Evolutionary conservation across 169 alveolate species (phyloP).

Genomic region (Plasmodium gaboni): DNA sequence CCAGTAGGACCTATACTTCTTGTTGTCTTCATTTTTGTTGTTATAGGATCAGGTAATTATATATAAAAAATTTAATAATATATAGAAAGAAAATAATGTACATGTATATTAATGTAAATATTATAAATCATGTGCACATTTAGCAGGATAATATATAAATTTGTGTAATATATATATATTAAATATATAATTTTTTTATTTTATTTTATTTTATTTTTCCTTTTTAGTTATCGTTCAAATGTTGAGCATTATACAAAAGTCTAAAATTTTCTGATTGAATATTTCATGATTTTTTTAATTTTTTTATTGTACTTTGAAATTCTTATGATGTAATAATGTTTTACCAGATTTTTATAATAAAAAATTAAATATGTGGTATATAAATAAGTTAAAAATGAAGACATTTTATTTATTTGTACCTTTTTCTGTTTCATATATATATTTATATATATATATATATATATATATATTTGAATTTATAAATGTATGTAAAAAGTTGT

Average conservation of each 20-base stretch:
- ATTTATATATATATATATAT: too few relatives aligned
- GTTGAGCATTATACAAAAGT: constrained; percentile 39
- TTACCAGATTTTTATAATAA: neutral
- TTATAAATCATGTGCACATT: too few relatives aligned
- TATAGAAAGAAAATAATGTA: too few relatives aligned
- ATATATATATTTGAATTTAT: too few relatives aligned
- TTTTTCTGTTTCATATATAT: too few relatives aligned
- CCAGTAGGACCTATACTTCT: constrained; percentile 75
- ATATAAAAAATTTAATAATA: neutral
- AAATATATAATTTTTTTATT: neutral
- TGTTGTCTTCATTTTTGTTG: constrained; percentile 60
- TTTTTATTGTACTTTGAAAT: too few relatives aligned
- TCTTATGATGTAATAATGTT: neutral
- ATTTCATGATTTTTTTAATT: constrained; percentile 16
- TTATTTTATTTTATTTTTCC: constrained; percentile 2
- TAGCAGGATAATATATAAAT: too few relatives aligned
- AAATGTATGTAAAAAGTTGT: too few relatives aligned
- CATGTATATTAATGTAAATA: too few relatives aligned
- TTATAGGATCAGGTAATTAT: constrained; percentile 75
- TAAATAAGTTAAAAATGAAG: too few relatives aligned
- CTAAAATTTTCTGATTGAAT: constrained; percentile 25
- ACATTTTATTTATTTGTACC: too few relatives aligned
- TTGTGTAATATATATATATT: too few relatives aligned
- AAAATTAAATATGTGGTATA: neutral
- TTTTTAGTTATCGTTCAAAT: constrained; percentile 65